Conservation (phyloP, 2,329 filamentous ascomycete species). For the Hansfordia pulvinata region DNA sequence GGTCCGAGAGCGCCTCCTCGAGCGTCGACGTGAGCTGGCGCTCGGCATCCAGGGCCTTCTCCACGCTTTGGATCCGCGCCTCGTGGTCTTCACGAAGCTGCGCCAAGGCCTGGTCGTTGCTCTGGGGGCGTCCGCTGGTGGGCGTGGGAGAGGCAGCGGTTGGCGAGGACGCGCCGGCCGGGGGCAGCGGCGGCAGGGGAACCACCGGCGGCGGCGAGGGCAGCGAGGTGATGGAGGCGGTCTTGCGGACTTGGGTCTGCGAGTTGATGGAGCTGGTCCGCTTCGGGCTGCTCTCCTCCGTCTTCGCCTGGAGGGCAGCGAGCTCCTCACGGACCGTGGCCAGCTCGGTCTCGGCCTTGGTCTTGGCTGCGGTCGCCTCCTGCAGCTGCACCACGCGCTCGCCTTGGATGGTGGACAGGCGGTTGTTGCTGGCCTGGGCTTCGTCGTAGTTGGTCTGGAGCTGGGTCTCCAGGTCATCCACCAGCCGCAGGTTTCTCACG, state of each 20-base stretch:
- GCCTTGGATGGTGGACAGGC: conserved; percentile 67
- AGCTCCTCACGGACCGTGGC: conserved; percentile 58
- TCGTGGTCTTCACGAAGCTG: conserved; percentile 93
- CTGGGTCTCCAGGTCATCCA: conserved; percentile 95
- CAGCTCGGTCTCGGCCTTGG: conserved; percentile 53
- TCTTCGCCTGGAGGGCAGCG: conserved; percentile 49
- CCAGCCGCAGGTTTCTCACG: conserved; percentile 80
- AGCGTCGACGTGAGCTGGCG: conserved; percentile 91
- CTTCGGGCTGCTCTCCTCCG: conserved; percentile 25
- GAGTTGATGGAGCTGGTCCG: conserved; percentile 48
- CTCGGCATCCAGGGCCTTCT: conserved; percentile 92
- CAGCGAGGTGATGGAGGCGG: conserved; percentile 65
- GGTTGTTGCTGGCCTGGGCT: conserved; percentile 72
- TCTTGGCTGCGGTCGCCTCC: conserved; percentile 56
- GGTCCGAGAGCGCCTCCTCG: conserved; percentile 87
- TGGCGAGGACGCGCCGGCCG: conserved; percentile 34
- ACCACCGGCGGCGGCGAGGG: conserved; percentile 92
- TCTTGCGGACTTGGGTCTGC: conserved; percentile 77
- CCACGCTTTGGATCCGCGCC: conserved; percentile 84
- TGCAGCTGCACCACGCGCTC: conserved; percentile 66
- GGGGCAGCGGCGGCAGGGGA: conserved; percentile 83
- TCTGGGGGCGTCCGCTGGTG: conserved; percentile 55
- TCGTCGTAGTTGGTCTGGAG: conserved; percentile 91
- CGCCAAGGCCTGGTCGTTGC: conserved; percentile 63
- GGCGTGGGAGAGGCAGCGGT: conserved; percentile 33